Conservation (phyloP, 176 grass and related monocot genomes). For the Carex littledalei region DNA sequence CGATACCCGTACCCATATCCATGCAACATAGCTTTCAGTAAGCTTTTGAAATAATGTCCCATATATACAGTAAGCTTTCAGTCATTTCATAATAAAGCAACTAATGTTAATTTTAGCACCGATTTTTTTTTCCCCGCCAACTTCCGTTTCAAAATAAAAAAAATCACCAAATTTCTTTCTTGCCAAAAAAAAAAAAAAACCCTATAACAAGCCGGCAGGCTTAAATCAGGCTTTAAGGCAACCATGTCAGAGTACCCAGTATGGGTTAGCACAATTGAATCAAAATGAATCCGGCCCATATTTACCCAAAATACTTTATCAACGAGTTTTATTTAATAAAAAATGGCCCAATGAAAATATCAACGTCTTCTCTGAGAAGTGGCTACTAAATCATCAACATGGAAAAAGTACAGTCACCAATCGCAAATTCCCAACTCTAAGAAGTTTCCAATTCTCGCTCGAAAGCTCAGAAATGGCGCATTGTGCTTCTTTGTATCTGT, state of each 20-base stretch:
- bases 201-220: not conserved
- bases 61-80: not conserved
- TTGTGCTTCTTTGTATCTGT: slow-evolving; percentile 17
- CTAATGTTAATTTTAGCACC: not conserved
- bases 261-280: not conserved
- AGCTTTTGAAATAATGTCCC: not conserved
- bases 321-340: not conserved
- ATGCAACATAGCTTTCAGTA: too few species aligned
- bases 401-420: not conserved
- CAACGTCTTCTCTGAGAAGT: not conserved
- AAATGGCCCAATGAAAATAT: slow-evolving; percentile 14
- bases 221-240: not conserved
- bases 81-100: not conserved
- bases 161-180: not conserved
- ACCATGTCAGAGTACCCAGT: not conserved
- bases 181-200: not conserved
- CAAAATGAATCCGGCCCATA: not conserved
- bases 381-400: not conserved
- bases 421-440: not conserved
- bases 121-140: not conserved
- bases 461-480: slow-evolving; percentile 6
- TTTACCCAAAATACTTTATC: not conserved
- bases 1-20: too few species aligned
- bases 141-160: not conserved
- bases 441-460: not conserved